These are phyloP conservation scores for Colletotrichum sp. DNA, from an alignment of 2,329 filamentous ascomycete genomes.

Conservation along the genomic window DNA sequence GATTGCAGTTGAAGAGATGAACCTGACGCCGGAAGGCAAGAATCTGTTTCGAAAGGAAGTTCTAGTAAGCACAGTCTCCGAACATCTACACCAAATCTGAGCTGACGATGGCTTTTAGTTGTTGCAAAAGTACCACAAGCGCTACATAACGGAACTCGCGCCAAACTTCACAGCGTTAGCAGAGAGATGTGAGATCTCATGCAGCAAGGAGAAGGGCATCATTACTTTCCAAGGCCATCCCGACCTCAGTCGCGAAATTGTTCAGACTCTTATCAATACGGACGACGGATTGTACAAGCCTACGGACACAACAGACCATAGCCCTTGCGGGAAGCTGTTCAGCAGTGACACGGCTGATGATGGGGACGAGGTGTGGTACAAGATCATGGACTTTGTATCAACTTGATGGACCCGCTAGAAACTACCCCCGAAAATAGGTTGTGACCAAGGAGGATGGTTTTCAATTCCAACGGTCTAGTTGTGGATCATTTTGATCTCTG, in stretches of 20 bases:
- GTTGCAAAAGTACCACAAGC: neutral
- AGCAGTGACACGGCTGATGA: neutral
- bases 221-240: neutral
- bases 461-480: neutral
- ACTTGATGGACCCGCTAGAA: neutral
- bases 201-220: neutral
- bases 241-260: neutral
- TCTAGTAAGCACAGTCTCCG: neutral
- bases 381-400: neutral
- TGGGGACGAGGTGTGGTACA: neutral
- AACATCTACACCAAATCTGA: fast-evolving
- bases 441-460: neutral
- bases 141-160: neutral
- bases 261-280: neutral
- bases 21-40: neutral
- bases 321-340: neutral
- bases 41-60: neutral
- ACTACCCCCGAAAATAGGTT: neutral
- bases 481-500: neutral
- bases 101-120: neutral
- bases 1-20: neutral
- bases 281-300: neutral
- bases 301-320: fast-evolving
- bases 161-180: neutral
- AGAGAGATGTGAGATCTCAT: neutral